Conservation (phyloP, 257 asterid species). For the Knoxia roxburghii region DNA sequence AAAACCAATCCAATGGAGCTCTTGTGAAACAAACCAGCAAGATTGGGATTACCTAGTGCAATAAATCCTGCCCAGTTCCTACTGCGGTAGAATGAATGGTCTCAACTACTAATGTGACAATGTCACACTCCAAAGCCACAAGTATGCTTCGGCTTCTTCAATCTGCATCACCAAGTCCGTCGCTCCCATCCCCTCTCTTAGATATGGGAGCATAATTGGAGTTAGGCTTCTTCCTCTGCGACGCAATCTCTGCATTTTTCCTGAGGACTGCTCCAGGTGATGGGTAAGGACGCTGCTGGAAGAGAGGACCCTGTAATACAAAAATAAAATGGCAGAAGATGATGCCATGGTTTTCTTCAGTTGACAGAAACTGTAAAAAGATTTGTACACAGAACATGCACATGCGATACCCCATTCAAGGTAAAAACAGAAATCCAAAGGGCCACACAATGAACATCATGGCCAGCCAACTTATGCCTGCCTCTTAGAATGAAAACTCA, state of each 20-base stretch:
- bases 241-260: slow-evolving; percentile 88
- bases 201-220: slow-evolving; percentile 63
- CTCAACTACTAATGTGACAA: too few relatives aligned
- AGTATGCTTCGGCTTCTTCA: slow-evolving; percentile 19
- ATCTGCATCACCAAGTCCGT: slow-evolving; percentile 94
- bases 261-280: slow-evolving; percentile 96
- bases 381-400: too few relatives aligned
- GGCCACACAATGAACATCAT: neutral
- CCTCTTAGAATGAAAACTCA: neutral
- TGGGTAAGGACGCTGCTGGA: slow-evolving; percentile 97
- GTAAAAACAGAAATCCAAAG: too few relatives aligned
- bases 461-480: neutral
- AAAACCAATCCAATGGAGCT: too few relatives aligned
- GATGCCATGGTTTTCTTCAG: neutral
- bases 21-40: too few relatives aligned
- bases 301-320: slow-evolving; percentile 82
- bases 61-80: too few relatives aligned
- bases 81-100: too few relatives aligned
- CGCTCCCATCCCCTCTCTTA: slow-evolving; percentile 98
- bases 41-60: too few relatives aligned
- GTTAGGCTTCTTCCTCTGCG: slow-evolving; percentile 61
- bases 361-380: too few relatives aligned
- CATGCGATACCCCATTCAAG: neutral
- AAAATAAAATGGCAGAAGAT: slow-evolving; percentile 3
- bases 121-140: neutral